phyloP scores from a whole-genome alignment of 148 eudicot genomes.

The Rhododendron simsii region DNA sequence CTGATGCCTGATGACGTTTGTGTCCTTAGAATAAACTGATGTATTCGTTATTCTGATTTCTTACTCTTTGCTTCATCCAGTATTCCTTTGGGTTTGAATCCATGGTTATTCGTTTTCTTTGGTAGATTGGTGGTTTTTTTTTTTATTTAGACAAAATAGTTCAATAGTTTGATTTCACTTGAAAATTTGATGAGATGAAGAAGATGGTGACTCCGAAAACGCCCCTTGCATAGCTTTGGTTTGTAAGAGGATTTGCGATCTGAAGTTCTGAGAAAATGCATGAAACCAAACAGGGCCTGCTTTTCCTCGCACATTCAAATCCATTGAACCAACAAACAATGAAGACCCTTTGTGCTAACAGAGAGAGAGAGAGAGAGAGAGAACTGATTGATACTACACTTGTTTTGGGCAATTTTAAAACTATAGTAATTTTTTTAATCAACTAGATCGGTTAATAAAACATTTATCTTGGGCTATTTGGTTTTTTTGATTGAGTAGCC shows the following conservation, averaged over 20 bases:
- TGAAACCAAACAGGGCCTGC: background rate
- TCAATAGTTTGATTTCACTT: background rate
- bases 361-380: background rate
- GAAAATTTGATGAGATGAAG: background rate
- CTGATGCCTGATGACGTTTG: conserved; percentile 8
- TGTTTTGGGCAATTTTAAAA: no score
- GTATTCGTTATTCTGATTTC: background rate
- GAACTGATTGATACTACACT: background rate
- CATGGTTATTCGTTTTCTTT: background rate
- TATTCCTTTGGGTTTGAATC: background rate
- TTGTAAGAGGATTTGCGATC: no score
- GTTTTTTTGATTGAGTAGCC: no score
- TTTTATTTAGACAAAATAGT: no score
- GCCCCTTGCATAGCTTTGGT: background rate
- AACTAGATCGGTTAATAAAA: no score
- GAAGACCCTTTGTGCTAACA: background rate
- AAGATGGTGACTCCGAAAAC: background rate
- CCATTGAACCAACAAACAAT: background rate
- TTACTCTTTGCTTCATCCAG: background rate
- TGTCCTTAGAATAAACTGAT: background rate
- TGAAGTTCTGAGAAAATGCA: background rate
- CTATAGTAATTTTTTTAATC: no score
- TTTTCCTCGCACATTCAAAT: background rate
- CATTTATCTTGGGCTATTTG: no score
- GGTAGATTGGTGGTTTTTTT: background rate